Evolutionary conservation across 805 yeast genomes (phyloP), one percentile per base, ranked within the genome.

Genomic region (Myxozyma vanderwaltii): DNA sequence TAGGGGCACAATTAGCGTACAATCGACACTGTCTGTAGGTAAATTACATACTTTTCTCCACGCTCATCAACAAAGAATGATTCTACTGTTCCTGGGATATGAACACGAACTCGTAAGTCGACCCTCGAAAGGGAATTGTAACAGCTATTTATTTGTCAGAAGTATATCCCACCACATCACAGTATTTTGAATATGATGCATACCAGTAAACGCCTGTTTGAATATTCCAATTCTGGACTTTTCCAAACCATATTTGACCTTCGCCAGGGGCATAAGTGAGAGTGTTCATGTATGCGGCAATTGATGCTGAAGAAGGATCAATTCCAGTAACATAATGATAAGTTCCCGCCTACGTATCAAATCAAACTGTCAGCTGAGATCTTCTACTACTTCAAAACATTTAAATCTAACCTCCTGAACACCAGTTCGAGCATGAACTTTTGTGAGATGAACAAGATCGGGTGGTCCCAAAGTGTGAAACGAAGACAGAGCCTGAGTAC

Each of bases 181-280:
- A 29, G 44, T 5, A 23, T 21, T 23, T n/a, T 26, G 12, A 6
- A 41, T 7, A 27, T 17, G 24, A 4, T 4, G 50, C 64, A 2
- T 38, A 64, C 67, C 81, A 77, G 64, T 75, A 76, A 15, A 76
- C 72, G 26, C 79, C 79, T n/a, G 75, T 68, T 52, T 69, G 69
- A 38, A 78, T 70, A 54, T 70, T 71, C 81, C 81, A 78, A 53
- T 66, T 71, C 27, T 74, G 73, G n/a, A 71, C 74, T 55, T 73
- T 86, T 19, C 90, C 91, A 71, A 86, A 86, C 92, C 92, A 88
- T 59, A 81, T 72, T 72, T 88, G 92, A 15, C 78, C 78, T 40
- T 83, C 81, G 50, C 84, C 81, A 4, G 77, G 67, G 1, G 71
- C 63, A 54, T 72, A 74, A 10, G 77, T 76, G 48, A 79, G 69